Base-by-base conservation (phyloP, 768 basidiomycete genomes). In the Agaricus sinodeliciosus region DNA sequence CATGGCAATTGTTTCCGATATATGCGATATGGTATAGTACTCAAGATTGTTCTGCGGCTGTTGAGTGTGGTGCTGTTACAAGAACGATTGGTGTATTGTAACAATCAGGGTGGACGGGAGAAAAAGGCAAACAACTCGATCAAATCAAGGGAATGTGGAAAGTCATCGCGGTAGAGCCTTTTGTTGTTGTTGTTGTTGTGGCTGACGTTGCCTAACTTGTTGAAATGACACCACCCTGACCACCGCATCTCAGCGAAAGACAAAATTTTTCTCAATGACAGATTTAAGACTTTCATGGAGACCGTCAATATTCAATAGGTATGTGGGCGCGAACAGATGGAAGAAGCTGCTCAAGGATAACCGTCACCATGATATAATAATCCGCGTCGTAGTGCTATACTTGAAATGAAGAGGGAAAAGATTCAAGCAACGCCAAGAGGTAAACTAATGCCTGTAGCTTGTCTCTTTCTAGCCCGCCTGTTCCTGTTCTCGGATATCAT, bases 281-380 rank as follows among this genome's bases (percentile, higher is more conserved):
- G 98, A 72, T 98, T 95, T 69, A 84, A 81, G 66, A 94, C 97
- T 62, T 98, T 97, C 73, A 69, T 80, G 52, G 94, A 97, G 66
- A 78, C 73, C 16, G 92, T 39, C 96, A 99, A 73, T 81, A 81
- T 63, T 75, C n/a, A n/a, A n/a, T n/a, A n/a, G n/a, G n/a, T n/a
- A n/a, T n/a, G n/a, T n/a, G 95, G 79, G 90, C 56, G 70, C 72
- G 58, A 77, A n/a, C n/a, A 89, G 63, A 86, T 96, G 63, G 84
- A 87, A 55, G 77, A 78, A 44, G 83, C 85, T 27, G 48, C 56
- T 19, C 47, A 13, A n/a, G 22, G n/a, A 43, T 43, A 47, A 47
- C 7, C 8, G 34, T 47, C 13, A 11, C 6, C 9, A 43, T 18
- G 7, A 18, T 18, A 18, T 19, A 5, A 4, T 18, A 18, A 12